Evolutionary conservation across 371 early-diverging fungal genomes (phyloP), one percentile per base, ranked within the genome.

Genomic region (Mortierella sp.): DNA sequence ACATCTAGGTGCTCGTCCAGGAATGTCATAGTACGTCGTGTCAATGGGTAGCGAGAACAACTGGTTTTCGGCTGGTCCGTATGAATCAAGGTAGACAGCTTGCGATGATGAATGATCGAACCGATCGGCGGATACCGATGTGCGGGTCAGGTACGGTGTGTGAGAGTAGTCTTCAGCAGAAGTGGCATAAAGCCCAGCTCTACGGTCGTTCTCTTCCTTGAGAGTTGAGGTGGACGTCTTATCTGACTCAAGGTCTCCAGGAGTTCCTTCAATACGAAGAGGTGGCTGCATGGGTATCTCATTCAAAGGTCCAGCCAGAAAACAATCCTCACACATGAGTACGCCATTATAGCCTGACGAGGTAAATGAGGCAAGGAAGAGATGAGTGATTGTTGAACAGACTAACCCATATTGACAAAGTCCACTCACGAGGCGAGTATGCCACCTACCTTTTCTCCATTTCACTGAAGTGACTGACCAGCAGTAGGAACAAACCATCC

Each of bases 1-100:
- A 83, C 95, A 92, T 55, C 96, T 85, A 7, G 96, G 96, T 0
- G 96, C 95, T 21, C 95, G 82, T 14, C 92, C 93, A 8, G 94
- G 94, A 44, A 96, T 94, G 74, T 95, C 96, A 77, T 87, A 95
- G 68, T 94, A 95, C 1, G 94, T 90, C 0, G 91, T 88, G 51
- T 92, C 91, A 51, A 92, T 89, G 0, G 85, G 71, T 2, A 96
- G 78, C 4, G 96, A 94, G 58, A 89, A 95, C 43, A 91, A 60
- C 59, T 94, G 95, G 61, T 88, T 82, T 29, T 91, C 91, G 0
- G 91, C 87, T 0, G 96, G 95, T 10, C 87, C 94, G 67, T 94
- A 93, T 0, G 87, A 80, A 41, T 86, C 80, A 27, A 90, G 67
- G 28, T 88, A 80, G 7, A 77, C 69, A 8, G 85, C 85, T 25